Evolutionary conservation across 257 asterid genomes (phyloP).

Genomic region (Agastache rugosa): DNA sequence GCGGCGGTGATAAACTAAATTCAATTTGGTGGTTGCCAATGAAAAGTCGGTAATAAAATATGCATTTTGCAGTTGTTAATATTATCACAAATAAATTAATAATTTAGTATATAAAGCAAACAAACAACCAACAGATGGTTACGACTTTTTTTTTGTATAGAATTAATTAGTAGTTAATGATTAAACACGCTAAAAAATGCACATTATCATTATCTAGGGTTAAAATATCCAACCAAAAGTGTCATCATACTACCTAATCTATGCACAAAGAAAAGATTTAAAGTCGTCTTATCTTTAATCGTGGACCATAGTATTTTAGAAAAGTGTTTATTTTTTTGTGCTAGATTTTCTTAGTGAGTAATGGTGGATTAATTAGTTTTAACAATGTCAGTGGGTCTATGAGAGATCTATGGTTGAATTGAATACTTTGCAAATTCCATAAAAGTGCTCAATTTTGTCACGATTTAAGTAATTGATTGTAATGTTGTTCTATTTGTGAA

Average conservation of each 20-base stretch:
- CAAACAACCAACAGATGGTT: conserved; percentile 11
- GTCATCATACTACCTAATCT: conserved; percentile 27
- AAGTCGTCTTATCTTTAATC: conserved; percentile 1
- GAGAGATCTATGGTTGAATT: conserved; percentile 3
- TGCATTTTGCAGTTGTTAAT: conserved; percentile 39
- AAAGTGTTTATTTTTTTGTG: not conserved
- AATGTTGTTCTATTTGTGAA: not conserved
- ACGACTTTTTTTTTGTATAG: conserved; percentile 12
- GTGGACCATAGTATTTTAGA: conserved; percentile 8
- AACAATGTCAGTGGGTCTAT: not conserved
- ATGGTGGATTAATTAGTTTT: not conserved
- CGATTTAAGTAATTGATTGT: not conserved
- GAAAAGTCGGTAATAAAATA: conserved; percentile 43
- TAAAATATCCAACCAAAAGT: conserved; percentile 1
- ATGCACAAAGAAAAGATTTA: not conserved
- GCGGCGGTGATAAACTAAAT: conserved; percentile 32
- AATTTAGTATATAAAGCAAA: conserved; percentile 4
- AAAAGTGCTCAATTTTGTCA: not conserved
- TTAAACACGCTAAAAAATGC: not conserved
- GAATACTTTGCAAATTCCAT: not conserved
- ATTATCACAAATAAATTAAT: conserved; percentile 32
- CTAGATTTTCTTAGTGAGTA: conserved; percentile 1
- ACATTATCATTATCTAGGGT: not conserved
- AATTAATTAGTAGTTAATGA: conserved; percentile 26
- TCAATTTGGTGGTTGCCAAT: conserved; percentile 50